Percentiles rank a stretch among this genome's conserved stretches.
These are phyloP conservation scores for Pythium chondricola DNA, from an alignment of 352 stramenopile species.

Conservation along the genomic window DNA sequence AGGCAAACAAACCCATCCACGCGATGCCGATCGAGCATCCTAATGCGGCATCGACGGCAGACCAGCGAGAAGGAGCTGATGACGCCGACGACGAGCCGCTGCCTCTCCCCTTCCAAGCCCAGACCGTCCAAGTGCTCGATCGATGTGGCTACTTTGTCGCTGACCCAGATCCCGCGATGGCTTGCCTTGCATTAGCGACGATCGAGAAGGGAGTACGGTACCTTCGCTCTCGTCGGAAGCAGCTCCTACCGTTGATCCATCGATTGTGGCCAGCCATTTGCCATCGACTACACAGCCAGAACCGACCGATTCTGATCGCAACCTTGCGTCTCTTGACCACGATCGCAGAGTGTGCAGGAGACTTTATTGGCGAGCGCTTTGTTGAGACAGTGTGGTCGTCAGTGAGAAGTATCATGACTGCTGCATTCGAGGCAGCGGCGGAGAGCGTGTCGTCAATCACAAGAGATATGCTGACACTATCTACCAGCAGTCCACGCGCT, in stretches of 20 bases:
- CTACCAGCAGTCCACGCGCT: neutral
- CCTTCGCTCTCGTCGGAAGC: conserved; percentile 31
- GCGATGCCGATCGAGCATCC: conserved; percentile 72
- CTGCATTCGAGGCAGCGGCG: neutral
- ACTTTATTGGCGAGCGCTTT: conserved; percentile 80
- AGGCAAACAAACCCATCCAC: conserved; percentile 34
- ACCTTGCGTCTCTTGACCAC: conserved; percentile 47
- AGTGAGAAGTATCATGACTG: conserved; percentile 33
- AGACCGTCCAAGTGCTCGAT: conserved; percentile 72
- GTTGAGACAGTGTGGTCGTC: conserved; percentile 74
- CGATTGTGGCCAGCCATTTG: conserved; percentile 69
- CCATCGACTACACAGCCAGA: conserved; percentile 43
- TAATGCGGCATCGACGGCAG: too few relatives aligned
- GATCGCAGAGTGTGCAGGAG: conserved; percentile 43
- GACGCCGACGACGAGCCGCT: conserved; percentile 20
- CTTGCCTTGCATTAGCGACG: conserved; percentile 66
- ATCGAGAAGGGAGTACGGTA: conserved; percentile 58
- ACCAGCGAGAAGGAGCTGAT: conserved; percentile 7
- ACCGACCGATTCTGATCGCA: conserved; percentile 56
- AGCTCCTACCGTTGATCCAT: conserved; percentile 70
- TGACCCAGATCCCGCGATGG: conserved; percentile 56
- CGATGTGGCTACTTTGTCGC: conserved; percentile 72
- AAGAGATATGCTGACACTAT: conserved; percentile 60
- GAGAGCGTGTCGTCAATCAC: conserved; percentile 32
- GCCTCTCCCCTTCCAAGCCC: conserved; percentile 31